Evolutionary conservation across 225 moss, liverwort and hornwort species (phyloP).

Genomic region (Pleurozium schreberi): DNA sequence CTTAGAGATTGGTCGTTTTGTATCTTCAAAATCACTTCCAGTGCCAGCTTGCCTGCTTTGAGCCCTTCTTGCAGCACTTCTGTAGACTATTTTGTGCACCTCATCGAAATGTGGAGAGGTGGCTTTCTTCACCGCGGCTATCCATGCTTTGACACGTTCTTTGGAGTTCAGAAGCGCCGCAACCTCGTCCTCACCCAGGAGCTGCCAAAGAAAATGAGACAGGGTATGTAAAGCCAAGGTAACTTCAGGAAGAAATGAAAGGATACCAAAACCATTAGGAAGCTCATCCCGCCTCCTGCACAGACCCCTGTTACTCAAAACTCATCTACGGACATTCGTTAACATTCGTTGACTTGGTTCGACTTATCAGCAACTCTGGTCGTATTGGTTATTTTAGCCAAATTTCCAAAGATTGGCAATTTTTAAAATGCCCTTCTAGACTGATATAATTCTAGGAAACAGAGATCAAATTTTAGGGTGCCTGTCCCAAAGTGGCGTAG

Average conservation of each 20-base stretch:
- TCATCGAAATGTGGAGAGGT: slow-evolving; percentile 51
- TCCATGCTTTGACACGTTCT: slow-evolving; percentile 38
- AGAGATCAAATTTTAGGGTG: not conserved
- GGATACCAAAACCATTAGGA: not conserved
- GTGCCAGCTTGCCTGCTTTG: not conserved
- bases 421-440: not conserved
- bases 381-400: not conserved
- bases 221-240: not conserved
- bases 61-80: not conserved
- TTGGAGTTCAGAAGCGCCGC: slow-evolving; percentile 23
- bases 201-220: slow-evolving; percentile 13
- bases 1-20: slow-evolving; percentile 15
- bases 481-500: not conserved
- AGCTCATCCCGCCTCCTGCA: not conserved
- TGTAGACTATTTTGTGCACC: slow-evolving; percentile 26
- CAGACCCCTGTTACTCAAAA: not conserved
- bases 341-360: not conserved
- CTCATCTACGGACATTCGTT: too few species aligned
- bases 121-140: slow-evolving; percentile 27
- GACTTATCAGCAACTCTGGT: not conserved
- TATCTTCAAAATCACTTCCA: not conserved
- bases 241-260: not conserved
- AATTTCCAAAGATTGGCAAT: not conserved
- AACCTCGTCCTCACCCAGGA: slow-evolving; percentile 27
- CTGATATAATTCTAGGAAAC: not conserved